Evolutionary conservation across 192 early-diverging fungal genomes (phyloP), one percentile per base, ranked within the genome.

Genomic region (Coemansia sp.): DNA sequence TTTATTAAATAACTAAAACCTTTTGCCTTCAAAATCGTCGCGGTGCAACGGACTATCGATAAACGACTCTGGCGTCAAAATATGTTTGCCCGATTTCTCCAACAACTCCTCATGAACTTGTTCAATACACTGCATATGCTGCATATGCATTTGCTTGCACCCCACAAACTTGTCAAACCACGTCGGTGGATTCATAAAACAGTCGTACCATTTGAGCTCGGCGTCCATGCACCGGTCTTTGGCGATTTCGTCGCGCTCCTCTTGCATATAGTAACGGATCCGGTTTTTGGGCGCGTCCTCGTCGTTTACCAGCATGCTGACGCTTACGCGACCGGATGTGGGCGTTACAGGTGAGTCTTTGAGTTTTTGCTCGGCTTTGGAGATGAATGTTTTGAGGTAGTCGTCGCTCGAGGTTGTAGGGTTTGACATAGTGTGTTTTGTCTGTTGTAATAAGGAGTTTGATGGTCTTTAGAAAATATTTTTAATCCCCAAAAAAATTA

Each of bases 211-310:
- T 10, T 39, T 57, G 51, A 73, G 65, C 23, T 78, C 76, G 48
- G 59, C 66, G 37, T 78, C 76, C 13, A 63, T 66, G 60, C 76
- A 79, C 16, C 66, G 68, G 54, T 73, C 67, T 23, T 60, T 45
- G 29, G 67, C 67, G 14, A 79, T 79, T 22, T 73, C 57, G n/a
- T 66, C 68, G n/a, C 62, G 66, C 26, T 80, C 71, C 49, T 64
- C 48, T 11, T 37, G 39, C 12, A 62, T 80, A 47, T 80, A 79
- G 54, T 70, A 80, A 1, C 72, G 60, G 18, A 59, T 63, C 22
- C 77, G 65, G 24, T 49, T 43, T 22, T 43, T 39, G 14, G 77
- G 77, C 32, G 67, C 61, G 54, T 74, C 71, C 11, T 50, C 19
- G 54, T 80, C 77, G 20, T 57, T 55, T 6, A 63, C 26, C 20